phyloP scores from a whole-genome alignment of 345 rosid genomes.

The Syzygium grande region DNA sequence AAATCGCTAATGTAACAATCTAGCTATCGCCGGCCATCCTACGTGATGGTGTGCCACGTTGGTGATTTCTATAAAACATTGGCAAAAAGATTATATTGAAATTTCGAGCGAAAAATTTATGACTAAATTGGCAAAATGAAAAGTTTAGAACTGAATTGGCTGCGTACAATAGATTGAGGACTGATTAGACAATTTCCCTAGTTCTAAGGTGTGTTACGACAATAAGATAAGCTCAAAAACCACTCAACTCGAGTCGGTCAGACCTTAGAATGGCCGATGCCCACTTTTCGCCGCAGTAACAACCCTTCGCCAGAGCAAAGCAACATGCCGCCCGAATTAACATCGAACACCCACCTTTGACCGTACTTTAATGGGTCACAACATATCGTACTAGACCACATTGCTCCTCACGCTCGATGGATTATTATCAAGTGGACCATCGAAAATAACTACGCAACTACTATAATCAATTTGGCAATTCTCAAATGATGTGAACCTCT shows the following conservation, averaged over 20 bases:
- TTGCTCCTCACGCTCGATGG: background rate
- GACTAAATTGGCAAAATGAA: no score
- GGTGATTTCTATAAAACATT: no score
- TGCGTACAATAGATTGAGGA: no score
- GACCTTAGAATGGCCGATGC: background rate
- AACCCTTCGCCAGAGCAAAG: accelerated
- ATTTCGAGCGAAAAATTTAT: no score
- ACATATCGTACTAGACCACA: background rate
- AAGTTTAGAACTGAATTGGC: no score
- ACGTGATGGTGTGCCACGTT: no score
- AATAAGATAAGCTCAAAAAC: background rate
- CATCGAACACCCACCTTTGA: background rate
- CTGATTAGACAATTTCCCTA: no score
- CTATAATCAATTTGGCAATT: background rate
- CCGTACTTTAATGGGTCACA: background rate
- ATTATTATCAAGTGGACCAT: background rate
- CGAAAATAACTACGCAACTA: background rate
- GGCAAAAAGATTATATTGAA: no score
- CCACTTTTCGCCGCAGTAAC: accelerated
- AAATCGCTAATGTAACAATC: no score
- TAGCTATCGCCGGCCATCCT: no score
- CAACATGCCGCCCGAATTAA: background rate
- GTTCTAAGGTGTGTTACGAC: background rate
- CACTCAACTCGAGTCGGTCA: accelerated
- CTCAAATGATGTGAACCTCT: background rate